Conservation (phyloP, 140 eudicot species). For the Senecio squalidus region DNA sequence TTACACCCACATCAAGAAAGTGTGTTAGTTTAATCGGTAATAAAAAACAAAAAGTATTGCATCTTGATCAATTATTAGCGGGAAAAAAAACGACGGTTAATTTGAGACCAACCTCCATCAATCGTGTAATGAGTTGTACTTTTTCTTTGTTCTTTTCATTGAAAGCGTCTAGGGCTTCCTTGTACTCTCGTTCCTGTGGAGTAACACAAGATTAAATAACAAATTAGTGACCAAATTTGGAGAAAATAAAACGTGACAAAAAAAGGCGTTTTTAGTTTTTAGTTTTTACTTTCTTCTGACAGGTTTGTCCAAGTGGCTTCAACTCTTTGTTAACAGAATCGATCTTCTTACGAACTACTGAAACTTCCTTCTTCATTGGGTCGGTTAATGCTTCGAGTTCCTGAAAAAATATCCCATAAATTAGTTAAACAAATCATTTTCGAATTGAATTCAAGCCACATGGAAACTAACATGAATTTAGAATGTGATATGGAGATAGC, state of each 20-base stretch:
- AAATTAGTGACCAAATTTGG: not conserved
- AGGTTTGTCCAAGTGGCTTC: constrained; percentile 79
- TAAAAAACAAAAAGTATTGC: not conserved
- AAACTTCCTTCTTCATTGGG: constrained; percentile 94
- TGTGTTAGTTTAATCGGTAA: constrained; percentile 22
- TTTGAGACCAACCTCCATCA: constrained; percentile 84
- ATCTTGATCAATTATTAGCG: too few species aligned
- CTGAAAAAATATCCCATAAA: constrained; percentile 29
- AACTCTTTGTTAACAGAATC: constrained; percentile 87
- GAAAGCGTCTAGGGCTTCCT: constrained; percentile 93
- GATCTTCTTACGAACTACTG: constrained; percentile 78
- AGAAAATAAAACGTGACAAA: not conserved
- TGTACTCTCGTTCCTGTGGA: constrained; percentile 82
- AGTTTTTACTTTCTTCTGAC: constrained; percentile 79
- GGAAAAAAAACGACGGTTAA: not conserved
- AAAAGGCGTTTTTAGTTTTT: not conserved
- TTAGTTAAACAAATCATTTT: not conserved
- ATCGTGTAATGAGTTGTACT: constrained; percentile 79
- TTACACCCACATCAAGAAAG: constrained; percentile 17
- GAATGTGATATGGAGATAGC: constrained; percentile 7
- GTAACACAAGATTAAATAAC: not conserved
- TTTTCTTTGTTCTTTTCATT: constrained; percentile 96
- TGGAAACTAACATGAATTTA: constrained; percentile 15
- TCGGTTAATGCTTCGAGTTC: constrained; percentile 83
- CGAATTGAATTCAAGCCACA: constrained; percentile 22